These are phyloP conservation scores for Hyaloscypha hepaticicola DNA, from an alignment of 495 filamentous ascomycete species.

Conservation along the genomic window DNA sequence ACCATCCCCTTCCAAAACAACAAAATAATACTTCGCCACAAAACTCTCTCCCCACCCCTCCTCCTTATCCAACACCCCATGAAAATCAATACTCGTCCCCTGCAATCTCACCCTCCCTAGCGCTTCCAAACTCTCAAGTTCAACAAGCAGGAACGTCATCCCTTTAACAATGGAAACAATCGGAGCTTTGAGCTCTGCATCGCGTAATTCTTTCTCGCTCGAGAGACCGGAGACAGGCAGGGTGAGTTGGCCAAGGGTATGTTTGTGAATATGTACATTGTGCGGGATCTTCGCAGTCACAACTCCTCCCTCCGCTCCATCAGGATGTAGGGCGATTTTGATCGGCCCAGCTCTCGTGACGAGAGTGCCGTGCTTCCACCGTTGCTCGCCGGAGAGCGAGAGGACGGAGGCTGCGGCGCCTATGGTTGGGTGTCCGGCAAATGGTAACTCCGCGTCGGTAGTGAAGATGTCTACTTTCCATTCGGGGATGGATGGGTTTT, in stretches of 20 bases:
- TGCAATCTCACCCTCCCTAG: constrained; percentile 31
- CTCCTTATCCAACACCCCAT: constrained; percentile 31
- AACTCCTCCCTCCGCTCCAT: constrained; percentile 32
- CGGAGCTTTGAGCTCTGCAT: constrained; percentile 10
- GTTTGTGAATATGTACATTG: constrained; percentile 65
- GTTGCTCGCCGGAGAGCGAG: neutral
- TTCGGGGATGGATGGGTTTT: constrained; percentile 8
- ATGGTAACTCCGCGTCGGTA: constrained; percentile 59
- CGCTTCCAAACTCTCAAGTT: constrained; percentile 47
- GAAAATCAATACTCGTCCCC: constrained; percentile 2
- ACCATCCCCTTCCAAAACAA: constrained; percentile 17
- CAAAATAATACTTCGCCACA: constrained; percentile 55
- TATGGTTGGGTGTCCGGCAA: constrained; percentile 78
- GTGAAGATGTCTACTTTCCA: constrained; percentile 72
- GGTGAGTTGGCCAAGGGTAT: constrained; percentile 59
- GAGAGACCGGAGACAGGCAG: constrained; percentile 44
- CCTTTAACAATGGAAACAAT: constrained; percentile 56
- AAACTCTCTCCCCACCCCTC: constrained; percentile 57
- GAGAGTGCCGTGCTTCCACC: constrained; percentile 27
- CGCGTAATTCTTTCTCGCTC: neutral
- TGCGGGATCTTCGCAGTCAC: constrained; percentile 63
- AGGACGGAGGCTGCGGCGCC: constrained; percentile 59
- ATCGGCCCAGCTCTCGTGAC: constrained; percentile 64
- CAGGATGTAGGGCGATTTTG: constrained; percentile 39
- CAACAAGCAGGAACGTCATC: constrained; percentile 63